Evolutionary conservation across 139 green algal species (phyloP).

Genomic region (Chlamydomonas sphaeroides): DNA sequence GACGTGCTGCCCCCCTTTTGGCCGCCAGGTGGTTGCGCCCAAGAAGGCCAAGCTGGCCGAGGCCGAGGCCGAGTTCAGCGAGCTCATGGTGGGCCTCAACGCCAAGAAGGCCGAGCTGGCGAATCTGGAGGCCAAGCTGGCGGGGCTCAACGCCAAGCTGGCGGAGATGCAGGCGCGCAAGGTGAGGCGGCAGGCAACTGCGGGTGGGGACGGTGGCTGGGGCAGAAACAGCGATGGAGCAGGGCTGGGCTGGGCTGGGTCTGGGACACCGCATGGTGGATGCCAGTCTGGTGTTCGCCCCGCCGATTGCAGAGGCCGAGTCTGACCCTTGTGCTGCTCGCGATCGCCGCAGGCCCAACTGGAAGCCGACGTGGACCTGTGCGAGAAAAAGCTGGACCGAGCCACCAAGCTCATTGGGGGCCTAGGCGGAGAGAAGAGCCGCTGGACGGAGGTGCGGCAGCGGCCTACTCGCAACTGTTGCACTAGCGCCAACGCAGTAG

Average conservation of each 20-base stretch:
- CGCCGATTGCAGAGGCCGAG: too few species aligned
- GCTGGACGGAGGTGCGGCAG: constrained; percentile 73
- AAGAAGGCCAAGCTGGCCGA: constrained; percentile 71
- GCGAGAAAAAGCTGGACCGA: constrained; percentile 71
- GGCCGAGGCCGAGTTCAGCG: constrained; percentile 60
- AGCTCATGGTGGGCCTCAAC: constrained; percentile 71
- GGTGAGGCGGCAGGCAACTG: too few species aligned
- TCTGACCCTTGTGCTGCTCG: too few species aligned
- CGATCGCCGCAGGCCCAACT: constrained; percentile 59
- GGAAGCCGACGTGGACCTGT: constrained; percentile 72
- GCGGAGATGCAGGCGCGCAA: constrained; percentile 71
- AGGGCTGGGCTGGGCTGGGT: too few species aligned
- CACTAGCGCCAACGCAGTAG: too few species aligned
- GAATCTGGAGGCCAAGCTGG: constrained; percentile 74
- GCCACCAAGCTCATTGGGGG: constrained; percentile 75
- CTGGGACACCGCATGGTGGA: not conserved
- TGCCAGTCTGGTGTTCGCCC: constrained; percentile 1
- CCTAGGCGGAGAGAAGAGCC: constrained; percentile 78
- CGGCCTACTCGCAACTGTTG: too few species aligned
- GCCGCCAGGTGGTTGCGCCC: constrained; percentile 61
- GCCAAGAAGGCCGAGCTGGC: constrained; percentile 76
- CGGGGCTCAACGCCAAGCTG: constrained; percentile 75
- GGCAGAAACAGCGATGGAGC: not conserved
- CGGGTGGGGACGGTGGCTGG: not conserved
- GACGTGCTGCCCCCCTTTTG: too few species aligned